Evolutionary conservation across 2,329 filamentous ascomycete genomes (phyloP).

Genomic region (Nemania sp.): DNA sequence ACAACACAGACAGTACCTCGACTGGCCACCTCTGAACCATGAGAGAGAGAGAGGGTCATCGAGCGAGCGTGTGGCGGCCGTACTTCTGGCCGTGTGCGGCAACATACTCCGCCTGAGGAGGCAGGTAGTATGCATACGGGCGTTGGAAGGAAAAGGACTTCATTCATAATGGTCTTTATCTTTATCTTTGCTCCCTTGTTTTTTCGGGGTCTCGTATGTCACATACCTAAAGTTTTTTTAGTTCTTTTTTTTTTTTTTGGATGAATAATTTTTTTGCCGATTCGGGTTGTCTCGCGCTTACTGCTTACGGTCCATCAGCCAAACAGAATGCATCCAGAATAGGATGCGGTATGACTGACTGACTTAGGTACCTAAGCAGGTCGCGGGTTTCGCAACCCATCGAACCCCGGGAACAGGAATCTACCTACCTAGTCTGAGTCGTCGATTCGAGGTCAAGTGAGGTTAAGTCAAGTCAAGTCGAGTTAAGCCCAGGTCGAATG

Average conservation of each 20-base stretch:
- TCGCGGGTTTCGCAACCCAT: conserved; percentile 4
- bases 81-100: conserved; percentile 22
- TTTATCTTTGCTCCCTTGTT: background rate
- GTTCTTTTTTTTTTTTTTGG: background rate
- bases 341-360: conserved; percentile 20
- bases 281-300: conserved; percentile 6
- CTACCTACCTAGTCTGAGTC: background rate
- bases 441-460: conserved; percentile 1
- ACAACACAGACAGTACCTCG: background rate
- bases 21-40: background rate
- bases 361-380: background rate
- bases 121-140: conserved; percentile 25
- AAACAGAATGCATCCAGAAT: conserved; percentile 12
- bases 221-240: background rate
- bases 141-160: conserved; percentile 5
- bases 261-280: background rate
- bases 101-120: conserved; percentile 26
- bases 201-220: background rate
- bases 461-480: background rate
- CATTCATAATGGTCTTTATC: conserved; percentile 14
- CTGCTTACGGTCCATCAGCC: background rate
- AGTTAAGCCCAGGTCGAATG: background rate
- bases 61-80: conserved; percentile 26
- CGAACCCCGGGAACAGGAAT: background rate
- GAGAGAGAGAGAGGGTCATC: background rate